Evolutionary conservation across 768 basidiomycete genomes (phyloP), one percentile per base, ranked within the genome.

Genomic region (Lactifluus volemus): DNA sequence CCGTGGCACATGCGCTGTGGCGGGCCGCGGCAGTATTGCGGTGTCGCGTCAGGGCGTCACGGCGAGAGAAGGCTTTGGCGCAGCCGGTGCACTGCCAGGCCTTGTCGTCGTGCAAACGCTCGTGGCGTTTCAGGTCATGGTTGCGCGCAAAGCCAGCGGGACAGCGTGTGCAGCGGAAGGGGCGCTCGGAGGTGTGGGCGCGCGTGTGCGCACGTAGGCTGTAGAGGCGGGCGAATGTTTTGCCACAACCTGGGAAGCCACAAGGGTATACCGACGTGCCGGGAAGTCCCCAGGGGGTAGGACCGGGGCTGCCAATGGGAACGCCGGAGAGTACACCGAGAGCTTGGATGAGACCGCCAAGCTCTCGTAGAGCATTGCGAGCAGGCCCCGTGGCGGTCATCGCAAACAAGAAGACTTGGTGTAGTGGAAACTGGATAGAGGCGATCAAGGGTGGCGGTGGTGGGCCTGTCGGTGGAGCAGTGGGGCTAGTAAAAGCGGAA

Each of bases 251-350:
- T 30, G 78, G 73, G 17, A 82, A 75, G n/a, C 83, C 77, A 69
- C 89, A 92, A 5, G 89, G 89, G 67, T 89, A 84, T n/a, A 90
- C 86, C 8, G 88, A 86, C 12, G 88, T 86, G 39, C 82, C 83
- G 50, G 68, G 68, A 8, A 73, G 67, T n/a, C 78, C 73, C 19
- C 65, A 67, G 21, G 73, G 65, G 34, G 64, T 50, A 29, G 59
- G 66, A 19, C 61, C 32, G 34, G 56, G 75, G 71, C 63, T 47
- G 10, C 74, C 78, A 55, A 92, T 90, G 66, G 84, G 86, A 47
- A 89, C 84, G 1, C 85, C 87, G 63, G 84, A 88, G 60, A 92
- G 79, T 38, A 91, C 85, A 19, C 88, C 88, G 48, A 92, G 79
- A 64, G 90, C 86, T 67, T 91, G 89, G 59, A 91, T 87, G 55